Conservation (phyloP, 2,329 filamentous ascomycete species). For the Diplodia mutila region DNA sequence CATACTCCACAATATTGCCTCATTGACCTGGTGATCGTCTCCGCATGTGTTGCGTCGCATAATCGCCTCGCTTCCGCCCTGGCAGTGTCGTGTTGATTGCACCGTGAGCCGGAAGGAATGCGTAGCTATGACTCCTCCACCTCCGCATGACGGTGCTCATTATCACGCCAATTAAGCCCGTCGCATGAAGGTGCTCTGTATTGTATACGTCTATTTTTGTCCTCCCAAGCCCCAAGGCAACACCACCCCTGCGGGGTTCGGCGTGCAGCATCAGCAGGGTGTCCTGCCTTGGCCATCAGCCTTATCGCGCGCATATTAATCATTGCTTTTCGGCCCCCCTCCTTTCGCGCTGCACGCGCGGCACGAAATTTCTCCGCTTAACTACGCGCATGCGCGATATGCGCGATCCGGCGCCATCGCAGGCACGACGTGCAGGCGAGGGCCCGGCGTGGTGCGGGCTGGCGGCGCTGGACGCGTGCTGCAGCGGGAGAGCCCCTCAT, state of each 20-base stretch:
- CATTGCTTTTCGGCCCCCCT: background rate
- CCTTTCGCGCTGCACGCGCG: background rate
- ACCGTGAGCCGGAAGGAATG: conserved; percentile 10
- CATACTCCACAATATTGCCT: conserved; percentile 23
- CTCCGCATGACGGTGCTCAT: conserved; percentile 4
- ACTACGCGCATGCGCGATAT: conserved; percentile 13
- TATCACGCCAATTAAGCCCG: conserved; percentile 15
- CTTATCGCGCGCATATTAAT: conserved; percentile 6
- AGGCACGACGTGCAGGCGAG: background rate
- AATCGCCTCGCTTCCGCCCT: conserved; percentile 11
- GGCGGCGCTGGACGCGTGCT: background rate
- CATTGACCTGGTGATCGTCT: conserved; percentile 15
- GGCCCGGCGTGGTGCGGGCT: background rate
- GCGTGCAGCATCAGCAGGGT: conserved; percentile 4
- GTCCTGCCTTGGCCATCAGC: conserved; percentile 2
- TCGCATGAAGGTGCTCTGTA: conserved; percentile 1
- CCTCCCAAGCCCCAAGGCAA: background rate
- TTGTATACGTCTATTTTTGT: conserved; percentile 16
- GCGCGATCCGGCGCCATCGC: background rate
- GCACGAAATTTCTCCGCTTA: background rate
- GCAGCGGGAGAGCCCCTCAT: background rate
- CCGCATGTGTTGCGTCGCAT: conserved; percentile 8
- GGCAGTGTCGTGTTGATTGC: conserved; percentile 18
- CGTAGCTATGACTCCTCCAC: background rate
- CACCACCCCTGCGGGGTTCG: conserved; percentile 9